phyloP scores from a whole-genome alignment of 768 basidiomycete species.

The Rickenella mellea region DNA sequence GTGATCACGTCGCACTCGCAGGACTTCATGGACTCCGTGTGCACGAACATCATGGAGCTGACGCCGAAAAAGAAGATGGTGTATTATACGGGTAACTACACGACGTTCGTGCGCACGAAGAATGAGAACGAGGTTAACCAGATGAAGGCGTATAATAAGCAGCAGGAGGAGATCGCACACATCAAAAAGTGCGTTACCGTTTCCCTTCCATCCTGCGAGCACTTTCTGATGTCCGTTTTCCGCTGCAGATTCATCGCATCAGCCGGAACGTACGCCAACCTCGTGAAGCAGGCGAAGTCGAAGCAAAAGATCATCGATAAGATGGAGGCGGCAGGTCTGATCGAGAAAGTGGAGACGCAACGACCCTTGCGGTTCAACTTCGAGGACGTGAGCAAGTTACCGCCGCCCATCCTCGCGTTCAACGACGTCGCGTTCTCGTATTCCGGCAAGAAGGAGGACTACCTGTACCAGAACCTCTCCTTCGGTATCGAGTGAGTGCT shows the following conservation, averaged over 20 bases:
- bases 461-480: conserved; percentile 35
- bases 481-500: conserved; percentile 38
- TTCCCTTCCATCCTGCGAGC: neutral
- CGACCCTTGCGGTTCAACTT: conserved; percentile 39
- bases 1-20: conserved; percentile 38
- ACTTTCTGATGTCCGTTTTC: neutral
- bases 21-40: conserved; percentile 46
- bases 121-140: conserved; percentile 46
- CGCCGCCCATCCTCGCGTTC: conserved; percentile 46
- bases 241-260: conserved; percentile 33
- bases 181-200: conserved; percentile 35
- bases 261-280: conserved; percentile 49
- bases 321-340: conserved; percentile 46
- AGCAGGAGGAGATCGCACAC: conserved; percentile 44
- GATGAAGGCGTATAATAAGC: conserved; percentile 47
- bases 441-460: conserved; percentile 36
- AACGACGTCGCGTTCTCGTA: conserved; percentile 43
- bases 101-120: conserved; percentile 43
- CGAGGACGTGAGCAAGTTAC: conserved; percentile 40
- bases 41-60: conserved; percentile 44
- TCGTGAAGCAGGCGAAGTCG: conserved; percentile 47
- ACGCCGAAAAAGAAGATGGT: conserved; percentile 32
- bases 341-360: conserved; percentile 31
- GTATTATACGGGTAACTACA: conserved; percentile 47
- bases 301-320: conserved; percentile 55